Base-by-base conservation (phyloP, 495 filamentous ascomycete genomes). In the Saxispiralis lemnorum region DNA sequence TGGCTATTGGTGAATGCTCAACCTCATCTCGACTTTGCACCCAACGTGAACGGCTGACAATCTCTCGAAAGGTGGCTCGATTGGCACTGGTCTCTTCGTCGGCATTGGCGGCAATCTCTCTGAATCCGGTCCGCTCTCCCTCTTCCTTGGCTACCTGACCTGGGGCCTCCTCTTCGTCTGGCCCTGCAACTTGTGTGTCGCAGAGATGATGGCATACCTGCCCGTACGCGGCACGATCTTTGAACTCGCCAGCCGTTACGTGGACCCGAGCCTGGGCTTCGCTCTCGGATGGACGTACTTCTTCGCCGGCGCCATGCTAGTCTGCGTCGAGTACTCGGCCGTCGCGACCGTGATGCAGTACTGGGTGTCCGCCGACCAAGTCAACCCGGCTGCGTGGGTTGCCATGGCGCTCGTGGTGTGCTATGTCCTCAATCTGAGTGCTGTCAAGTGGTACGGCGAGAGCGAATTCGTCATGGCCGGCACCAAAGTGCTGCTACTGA, bases 211-310 rank as follows among this genome's bases (percentile, higher is more conserved):
- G 7, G 49, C 55, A 28, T 58, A 55, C 39, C 60, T 65, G 54
- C 66, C 66, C 11, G 65, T 70, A 14, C 51, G 47, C 15, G 66
- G 63, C 30, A 56, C 51, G 1, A 68, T 67, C 52, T 56, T 68
- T n/a, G 54, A 63, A 7, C 48, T 68, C 47, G 63, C 63, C 0
- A 51, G 56, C 31, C 53, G 64, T 24, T 70, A 63, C 63, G 63
- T 68, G 5, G 66, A 70, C 44, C 63, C 79, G 24, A 63, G 71
- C 32, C 67, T 76, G 41, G 75, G 76, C n/a, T 51, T 51, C 28
- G 66, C 71, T 34, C 71, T 70, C 17, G 76, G 67, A 11, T 67
- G 65, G 65, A 70, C 68, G 48, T 79, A 78, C 61, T 80, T 77
- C 59, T 54, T 79, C 32, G 78, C 76, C 51, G 59, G 66, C 56